Percentiles rank a stretch among this genome's conserved stretches.
phyloP scores from a whole-genome alignment of 306 rosid species.

The Sophora flavescens region DNA sequence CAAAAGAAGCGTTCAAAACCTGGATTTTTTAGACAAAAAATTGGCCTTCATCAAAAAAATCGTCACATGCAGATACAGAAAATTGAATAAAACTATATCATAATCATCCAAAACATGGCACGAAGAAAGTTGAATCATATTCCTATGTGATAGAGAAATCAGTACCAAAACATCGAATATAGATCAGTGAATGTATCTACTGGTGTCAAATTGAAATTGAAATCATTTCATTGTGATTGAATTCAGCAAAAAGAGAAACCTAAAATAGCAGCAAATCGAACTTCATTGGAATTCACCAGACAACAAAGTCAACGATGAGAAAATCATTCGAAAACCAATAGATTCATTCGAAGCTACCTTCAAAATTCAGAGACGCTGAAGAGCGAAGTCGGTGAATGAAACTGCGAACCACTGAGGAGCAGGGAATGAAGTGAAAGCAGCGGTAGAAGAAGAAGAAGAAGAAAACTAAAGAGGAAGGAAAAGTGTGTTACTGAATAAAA shows the following conservation, averaged over 20 bases:
- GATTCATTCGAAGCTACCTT: background rate
- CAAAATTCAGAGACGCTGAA: background rate
- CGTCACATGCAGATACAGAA: constrained; percentile 36
- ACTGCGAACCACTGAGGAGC: background rate
- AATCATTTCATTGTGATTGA: background rate
- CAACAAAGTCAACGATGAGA: background rate
- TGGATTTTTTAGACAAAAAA: background rate
- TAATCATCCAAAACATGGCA: constrained; percentile 26
- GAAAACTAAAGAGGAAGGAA: background rate
- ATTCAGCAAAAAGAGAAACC: constrained; percentile 7
- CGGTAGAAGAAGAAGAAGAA: background rate
- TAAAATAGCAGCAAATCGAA: constrained; percentile 10
- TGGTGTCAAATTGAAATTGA: constrained; percentile 3
- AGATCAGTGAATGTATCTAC: background rate
- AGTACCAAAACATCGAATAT: constrained; percentile 1
- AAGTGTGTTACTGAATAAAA: background rate
- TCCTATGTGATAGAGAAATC: constrained; percentile 3
- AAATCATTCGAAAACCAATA: constrained; percentile 5
- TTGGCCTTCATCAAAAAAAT: background rate
- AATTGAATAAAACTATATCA: constrained; percentile 40
- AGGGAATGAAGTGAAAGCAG: background rate
- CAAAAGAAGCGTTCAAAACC: constrained; percentile 17
- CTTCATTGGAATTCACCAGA: constrained; percentile 35
- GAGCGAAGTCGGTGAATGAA: constrained; percentile 3
- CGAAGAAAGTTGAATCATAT: constrained; percentile 32